These are phyloP conservation scores for Fusarium nanum DNA, from an alignment of 2,329 filamentous ascomycete genomes.

Conservation along the genomic window DNA sequence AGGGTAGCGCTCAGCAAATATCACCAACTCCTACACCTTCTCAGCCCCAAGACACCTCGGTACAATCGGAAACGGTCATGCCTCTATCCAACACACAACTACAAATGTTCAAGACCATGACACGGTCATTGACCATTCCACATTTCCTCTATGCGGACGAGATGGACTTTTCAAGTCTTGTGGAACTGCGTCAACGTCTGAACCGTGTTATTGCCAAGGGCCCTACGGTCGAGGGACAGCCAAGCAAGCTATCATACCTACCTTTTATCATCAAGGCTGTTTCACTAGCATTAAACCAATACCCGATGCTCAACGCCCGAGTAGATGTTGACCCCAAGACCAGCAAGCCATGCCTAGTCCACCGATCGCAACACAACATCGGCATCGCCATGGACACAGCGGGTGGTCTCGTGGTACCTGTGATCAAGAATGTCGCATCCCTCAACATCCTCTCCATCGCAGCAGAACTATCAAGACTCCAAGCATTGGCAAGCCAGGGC, in stretches of 20 bases:
- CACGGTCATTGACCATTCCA: conserved; percentile 86
- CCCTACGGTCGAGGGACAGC: conserved; percentile 58
- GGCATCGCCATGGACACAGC: conserved; percentile 97
- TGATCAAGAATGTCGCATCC: conserved; percentile 84
- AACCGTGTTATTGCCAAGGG: conserved; percentile 69
- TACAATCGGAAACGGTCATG: conserved; percentile 75
- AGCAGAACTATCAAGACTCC: conserved; percentile 78
- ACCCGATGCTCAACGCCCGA: conserved; percentile 88
- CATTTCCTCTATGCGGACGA: conserved; percentile 97
- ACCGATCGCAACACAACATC: conserved; percentile 91
- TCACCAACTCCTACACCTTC: conserved; percentile 40
- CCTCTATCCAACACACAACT: conserved; percentile 82
- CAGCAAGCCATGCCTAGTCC: conserved; percentile 78
- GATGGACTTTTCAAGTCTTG: conserved; percentile 82
- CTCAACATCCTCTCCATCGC: conserved; percentile 84
- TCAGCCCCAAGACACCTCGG: conserved; percentile 47
- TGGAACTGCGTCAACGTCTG: conserved; percentile 77
- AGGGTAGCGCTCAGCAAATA: conserved; percentile 37
- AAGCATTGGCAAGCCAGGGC: conserved; percentile 77
- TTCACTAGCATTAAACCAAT: conserved; percentile 82
- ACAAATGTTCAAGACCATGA: conserved; percentile 99
- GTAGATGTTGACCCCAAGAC: conserved; percentile 71
- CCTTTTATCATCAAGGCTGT: conserved; percentile 97
- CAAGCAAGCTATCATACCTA: conserved; percentile 84
- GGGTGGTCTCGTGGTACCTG: conserved; percentile 87